Evolutionary conservation across 768 basidiomycete genomes (phyloP), one percentile per base, ranked within the genome.

Genomic region (Lactifluus pinguis): DNA sequence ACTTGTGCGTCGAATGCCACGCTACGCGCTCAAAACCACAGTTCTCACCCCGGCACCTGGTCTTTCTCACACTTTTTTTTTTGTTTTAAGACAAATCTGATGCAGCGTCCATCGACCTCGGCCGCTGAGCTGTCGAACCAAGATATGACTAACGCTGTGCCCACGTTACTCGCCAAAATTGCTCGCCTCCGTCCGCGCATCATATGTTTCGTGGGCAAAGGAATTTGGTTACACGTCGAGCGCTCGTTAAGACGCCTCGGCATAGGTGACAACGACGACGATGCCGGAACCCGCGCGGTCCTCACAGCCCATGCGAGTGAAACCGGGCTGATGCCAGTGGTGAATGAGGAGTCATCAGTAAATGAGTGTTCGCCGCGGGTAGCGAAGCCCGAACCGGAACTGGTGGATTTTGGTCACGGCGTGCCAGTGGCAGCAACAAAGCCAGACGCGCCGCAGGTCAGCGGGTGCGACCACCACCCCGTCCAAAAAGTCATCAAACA

Each of bases 141-240:
- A 1, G 87, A 91, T 67, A 81, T 82, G 70, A 60, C 68, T 1
- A 74, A 71, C 13, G 76, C 80, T 5, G 86, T 89, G 0, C 82
- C 84, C 1, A 62, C 68, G 0, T 74, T 93, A 7, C 75, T 92
- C 0, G 65, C 66, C 21, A 93, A 92, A 69, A 73, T 94, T 19
- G 67, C 72, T 0, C 72, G 69, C 9, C 77, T 77, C 64, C 78
- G 78, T 11, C 92, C 92, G 0, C 75, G 76, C 4, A 74, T 93
- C 6, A 78, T 91, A 0, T 91, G 89, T 67, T 88, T 93, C 66
- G 84, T 92, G 1, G 92, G 92, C 1, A 76, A 89, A 61, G 77
- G 78, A 9, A 91, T 93, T 36, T 83, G 82, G 80, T 66, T 72
- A 5, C 62, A 68, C 19, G 65, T 74, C 54, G 67, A 71, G 73